A percentile compares a stretch with the other conserved stretches of the same genome.
Conservation (phyloP, 441 rosid species). For the Euphorbia corollata region DNA sequence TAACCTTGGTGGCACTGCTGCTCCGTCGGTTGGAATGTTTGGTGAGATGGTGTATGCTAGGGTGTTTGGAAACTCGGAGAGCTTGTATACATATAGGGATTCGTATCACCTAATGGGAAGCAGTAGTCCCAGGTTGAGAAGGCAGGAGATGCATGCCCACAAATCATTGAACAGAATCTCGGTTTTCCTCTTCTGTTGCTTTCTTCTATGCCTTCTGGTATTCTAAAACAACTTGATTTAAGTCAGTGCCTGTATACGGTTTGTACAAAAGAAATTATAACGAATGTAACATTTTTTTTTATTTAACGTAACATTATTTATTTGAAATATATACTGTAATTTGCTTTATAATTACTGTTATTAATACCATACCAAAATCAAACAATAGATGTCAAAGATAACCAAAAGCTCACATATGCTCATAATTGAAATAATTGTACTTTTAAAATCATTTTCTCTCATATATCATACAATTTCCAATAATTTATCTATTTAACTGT, state of each 20-base stretch:
- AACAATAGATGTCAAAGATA: too few relatives aligned
- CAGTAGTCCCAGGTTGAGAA: slow-evolving; percentile 50
- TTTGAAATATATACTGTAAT: too few relatives aligned
- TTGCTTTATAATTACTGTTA: not conserved
- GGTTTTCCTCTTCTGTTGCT: slow-evolving; percentile 64
- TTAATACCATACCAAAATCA: too few relatives aligned
- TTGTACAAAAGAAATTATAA: slow-evolving; percentile 13
- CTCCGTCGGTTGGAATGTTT: slow-evolving; percentile 53
- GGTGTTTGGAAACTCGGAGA: slow-evolving; percentile 53
- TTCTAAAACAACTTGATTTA: slow-evolving; percentile 30
- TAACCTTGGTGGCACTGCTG: slow-evolving; percentile 29
- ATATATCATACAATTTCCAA: too few relatives aligned
- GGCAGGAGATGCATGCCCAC: slow-evolving; percentile 58
- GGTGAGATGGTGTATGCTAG: slow-evolving; percentile 62
- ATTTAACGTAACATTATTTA: too few relatives aligned
- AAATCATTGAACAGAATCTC: slow-evolving; percentile 72
- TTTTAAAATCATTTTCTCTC: too few relatives aligned
- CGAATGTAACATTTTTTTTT: too few relatives aligned
- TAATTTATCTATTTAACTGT: too few relatives aligned
- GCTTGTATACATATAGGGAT: slow-evolving; percentile 40
- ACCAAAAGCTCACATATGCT: too few relatives aligned
- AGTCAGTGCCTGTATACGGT: slow-evolving; percentile 7
- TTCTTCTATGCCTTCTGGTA: slow-evolving; percentile 60
- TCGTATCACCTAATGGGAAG: slow-evolving; percentile 40
- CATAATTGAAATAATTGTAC: too few relatives aligned